Conservation (phyloP, 441 rosid species). For the Euphorbia schlechtendalii region DNA sequence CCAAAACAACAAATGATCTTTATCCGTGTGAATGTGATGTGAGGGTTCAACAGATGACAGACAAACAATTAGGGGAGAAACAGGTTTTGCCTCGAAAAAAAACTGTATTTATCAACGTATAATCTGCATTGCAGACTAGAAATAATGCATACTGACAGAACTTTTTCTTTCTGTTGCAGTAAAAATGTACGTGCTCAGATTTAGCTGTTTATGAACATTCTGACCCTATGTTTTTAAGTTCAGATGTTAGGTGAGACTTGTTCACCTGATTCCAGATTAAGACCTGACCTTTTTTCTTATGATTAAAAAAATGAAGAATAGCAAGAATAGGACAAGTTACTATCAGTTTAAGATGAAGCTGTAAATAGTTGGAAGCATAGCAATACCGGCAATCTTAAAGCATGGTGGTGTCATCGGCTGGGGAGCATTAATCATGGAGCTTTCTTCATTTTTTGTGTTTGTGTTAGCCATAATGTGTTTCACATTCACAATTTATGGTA, state of each 20-base stretch:
- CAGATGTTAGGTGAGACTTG: conserved; percentile 46
- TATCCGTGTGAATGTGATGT: too few species aligned
- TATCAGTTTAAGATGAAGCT: not conserved
- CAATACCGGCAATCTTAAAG: conserved; percentile 81
- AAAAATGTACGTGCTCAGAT: conserved; percentile 81
- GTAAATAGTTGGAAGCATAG: conserved; percentile 68
- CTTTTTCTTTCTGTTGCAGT: conserved; percentile 39
- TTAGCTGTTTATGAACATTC: conserved; percentile 65
- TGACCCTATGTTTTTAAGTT: conserved; percentile 50
- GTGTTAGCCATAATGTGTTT: conserved; percentile 60
- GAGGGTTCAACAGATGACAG: not conserved
- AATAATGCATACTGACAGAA: conserved; percentile 15
- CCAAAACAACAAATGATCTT: too few species aligned
- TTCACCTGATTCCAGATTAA: too few species aligned
- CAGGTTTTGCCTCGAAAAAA: too few species aligned
- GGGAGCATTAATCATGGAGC: conserved; percentile 84
- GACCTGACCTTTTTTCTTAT: not conserved
- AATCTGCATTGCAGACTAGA: not conserved
- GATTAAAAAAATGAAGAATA: not conserved
- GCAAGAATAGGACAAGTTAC: not conserved
- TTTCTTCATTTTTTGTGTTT: conserved; percentile 65
- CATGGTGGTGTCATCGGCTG: conserved; percentile 89
- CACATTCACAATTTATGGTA: conserved; percentile 39
- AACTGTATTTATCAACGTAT: not conserved
- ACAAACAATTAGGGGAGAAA: not conserved